These are phyloP conservation scores for Venustampulla echinocandica DNA, from an alignment of 495 filamentous ascomycete species.

Conservation along the genomic window DNA sequence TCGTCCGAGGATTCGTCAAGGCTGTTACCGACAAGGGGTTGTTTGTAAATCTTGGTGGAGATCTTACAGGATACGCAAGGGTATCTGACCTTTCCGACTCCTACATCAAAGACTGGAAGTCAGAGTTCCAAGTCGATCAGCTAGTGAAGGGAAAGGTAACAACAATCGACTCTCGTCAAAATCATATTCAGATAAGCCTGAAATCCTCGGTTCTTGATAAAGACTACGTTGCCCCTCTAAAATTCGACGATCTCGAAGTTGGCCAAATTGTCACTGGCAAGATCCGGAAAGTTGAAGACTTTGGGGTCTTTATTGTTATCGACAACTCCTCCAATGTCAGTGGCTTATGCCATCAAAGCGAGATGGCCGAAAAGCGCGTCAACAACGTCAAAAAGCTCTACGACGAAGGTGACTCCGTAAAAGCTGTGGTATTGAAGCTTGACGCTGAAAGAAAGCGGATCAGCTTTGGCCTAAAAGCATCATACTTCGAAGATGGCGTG, in stretches of 20 bases:
- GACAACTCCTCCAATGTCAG: constrained; percentile 79
- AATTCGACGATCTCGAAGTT: constrained; percentile 60
- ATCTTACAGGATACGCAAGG: constrained; percentile 71
- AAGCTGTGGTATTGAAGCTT: constrained; percentile 77
- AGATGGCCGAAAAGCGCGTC: constrained; percentile 76
- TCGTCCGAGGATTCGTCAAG: constrained; percentile 83
- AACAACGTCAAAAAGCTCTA: constrained; percentile 77
- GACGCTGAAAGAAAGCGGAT: constrained; percentile 65
- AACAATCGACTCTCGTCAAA: constrained; percentile 50
- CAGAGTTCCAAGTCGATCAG: constrained; percentile 74
- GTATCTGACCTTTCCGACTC: constrained; percentile 83
- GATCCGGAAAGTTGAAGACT: constrained; percentile 86
- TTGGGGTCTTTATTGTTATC: constrained; percentile 86
- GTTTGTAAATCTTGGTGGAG: constrained; percentile 69
- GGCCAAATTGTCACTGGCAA: constrained; percentile 82
- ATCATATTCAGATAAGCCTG: constrained; percentile 75
- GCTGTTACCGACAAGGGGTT: constrained; percentile 78
- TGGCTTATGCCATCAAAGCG: constrained; percentile 81
- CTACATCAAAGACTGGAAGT: constrained; percentile 93
- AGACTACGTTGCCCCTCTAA: constrained; percentile 59
- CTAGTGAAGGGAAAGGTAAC: constrained; percentile 81
- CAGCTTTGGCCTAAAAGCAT: constrained; percentile 84
- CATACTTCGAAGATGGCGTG: constrained; percentile 64
- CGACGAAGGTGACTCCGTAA: constrained; percentile 79
- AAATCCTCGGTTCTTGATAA: constrained; percentile 77